phyloP scores from a whole-genome alignment of 768 basidiomycete genomes.

The Hortiboletus campestris region DNA sequence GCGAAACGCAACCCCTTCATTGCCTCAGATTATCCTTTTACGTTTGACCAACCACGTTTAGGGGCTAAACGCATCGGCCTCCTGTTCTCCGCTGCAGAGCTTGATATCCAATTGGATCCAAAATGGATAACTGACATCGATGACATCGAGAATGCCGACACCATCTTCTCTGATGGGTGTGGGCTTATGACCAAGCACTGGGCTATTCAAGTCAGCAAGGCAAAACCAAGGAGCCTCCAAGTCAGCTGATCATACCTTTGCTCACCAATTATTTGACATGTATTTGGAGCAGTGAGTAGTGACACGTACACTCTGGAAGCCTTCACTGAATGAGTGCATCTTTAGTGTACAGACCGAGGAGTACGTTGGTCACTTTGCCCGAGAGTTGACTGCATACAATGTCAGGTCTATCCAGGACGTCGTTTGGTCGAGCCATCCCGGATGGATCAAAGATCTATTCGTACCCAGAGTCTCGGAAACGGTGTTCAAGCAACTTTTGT shows the following conservation, averaged over 20 bases:
- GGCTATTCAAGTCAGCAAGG: too few species aligned
- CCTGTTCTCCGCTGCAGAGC: slow-evolving; percentile 60
- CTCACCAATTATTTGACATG: slow-evolving; percentile 65
- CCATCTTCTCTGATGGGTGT: slow-evolving; percentile 67
- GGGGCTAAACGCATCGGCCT: slow-evolving; percentile 70
- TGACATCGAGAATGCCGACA: slow-evolving; percentile 56
- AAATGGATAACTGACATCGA: slow-evolving; percentile 50
- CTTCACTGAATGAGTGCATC: neutral
- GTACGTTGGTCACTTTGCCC: slow-evolving; percentile 46
- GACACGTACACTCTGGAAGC: slow-evolving; percentile 17
- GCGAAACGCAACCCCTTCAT: slow-evolving; percentile 49
- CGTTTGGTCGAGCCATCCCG: slow-evolving; percentile 37
- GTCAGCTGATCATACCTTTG: too few species aligned
- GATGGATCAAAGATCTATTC: slow-evolving; percentile 34
- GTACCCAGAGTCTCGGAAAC: slow-evolving; percentile 22
- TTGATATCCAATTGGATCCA: slow-evolving; percentile 56
- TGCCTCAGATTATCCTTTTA: neutral
- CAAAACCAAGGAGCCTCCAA: too few species aligned
- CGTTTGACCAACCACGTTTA: slow-evolving; percentile 23
- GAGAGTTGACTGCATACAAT: slow-evolving; percentile 41
- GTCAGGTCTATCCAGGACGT: slow-evolving; percentile 41
- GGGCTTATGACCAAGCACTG: slow-evolving; percentile 57
- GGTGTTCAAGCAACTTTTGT: slow-evolving; percentile 18
- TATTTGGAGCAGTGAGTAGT: slow-evolving; percentile 69
- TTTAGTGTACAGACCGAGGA: slow-evolving; percentile 48